Base-by-base conservation (phyloP, 805 yeast genomes). In the Wickerhamiella azyma region DNA sequence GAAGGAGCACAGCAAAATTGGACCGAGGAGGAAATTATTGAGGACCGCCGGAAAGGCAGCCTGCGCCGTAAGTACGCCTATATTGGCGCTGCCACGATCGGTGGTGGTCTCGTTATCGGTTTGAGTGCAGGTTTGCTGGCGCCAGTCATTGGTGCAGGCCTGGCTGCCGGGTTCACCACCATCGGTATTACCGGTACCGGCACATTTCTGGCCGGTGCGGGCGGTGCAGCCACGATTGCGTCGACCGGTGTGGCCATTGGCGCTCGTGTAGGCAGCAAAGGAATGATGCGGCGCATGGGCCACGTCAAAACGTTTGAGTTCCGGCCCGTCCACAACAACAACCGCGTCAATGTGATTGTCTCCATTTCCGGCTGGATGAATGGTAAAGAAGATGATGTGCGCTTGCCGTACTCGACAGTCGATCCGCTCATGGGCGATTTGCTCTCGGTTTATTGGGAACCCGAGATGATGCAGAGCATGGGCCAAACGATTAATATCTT, bases 351-450 rank as follows among this genome's bases (percentile, higher is more conserved):
- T 58, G 67, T 88, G 53, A 81, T 89, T 45, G 65, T 92, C 16
- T 88, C 96, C 1, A 86, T 94, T 0, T 77, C 94, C 44, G 99
- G 99, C 1, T 92, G 99, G 99, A 86, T 92, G 89, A 81, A 80
- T 45, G 94, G 96, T 61, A 81, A 79, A 49, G 76, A 79, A 55
- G 99, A 92, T 76, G 99, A 92, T 71, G 89, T 92, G 17, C 72
- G 99, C 59, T 71, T 92, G 51, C 98, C 98, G 2, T 92, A 88
- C 59, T 83, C 95, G 1, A 92, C 98, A 0, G 83, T 92, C 8
- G 98, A 94, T 59, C 98, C 98, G 0, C 85, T 89, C 0, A 86
- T 89, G 89, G 99, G 99, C 14, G 99, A 92, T 60, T 65, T 92
- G 53, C 84, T 81, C 55, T 85, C 97, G 0, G 68, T 92, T 7